A percentile compares a stretch with the other conserved stretches of the same genome.
These are phyloP conservation scores for Diaporthe vaccinii DNA, from an alignment of 2,329 filamentous ascomycete genomes.

Conservation along the genomic window DNA sequence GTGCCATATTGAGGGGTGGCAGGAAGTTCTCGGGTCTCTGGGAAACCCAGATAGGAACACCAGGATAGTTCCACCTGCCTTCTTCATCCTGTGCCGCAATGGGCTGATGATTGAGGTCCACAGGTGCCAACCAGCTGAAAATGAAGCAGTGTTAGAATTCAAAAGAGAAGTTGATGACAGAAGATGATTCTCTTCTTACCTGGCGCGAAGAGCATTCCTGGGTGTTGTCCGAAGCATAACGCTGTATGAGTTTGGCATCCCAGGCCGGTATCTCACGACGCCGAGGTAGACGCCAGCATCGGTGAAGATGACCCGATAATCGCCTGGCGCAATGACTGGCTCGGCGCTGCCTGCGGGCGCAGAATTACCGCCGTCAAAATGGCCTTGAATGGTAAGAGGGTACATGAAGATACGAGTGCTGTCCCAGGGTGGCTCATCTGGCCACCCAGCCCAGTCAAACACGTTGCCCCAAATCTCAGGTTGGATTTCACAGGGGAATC, in stretches of 20 bases:
- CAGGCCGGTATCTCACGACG: conserved; percentile 2
- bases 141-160: neutral
- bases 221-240: neutral
- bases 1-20: neutral
- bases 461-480: neutral
- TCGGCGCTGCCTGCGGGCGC: neutral
- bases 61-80: conserved; percentile 4
- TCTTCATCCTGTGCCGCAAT: neutral
- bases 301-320: conserved; percentile 11
- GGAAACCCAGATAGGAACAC: conserved; percentile 1
- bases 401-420: neutral
- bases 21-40: conserved; percentile 3
- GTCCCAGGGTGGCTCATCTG: neutral
- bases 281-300: neutral
- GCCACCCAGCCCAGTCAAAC: conserved; percentile 14
- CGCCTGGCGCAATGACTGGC: neutral
- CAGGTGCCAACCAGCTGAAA: conserved; percentile 11
- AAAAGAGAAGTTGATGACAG: too few relatives aligned
- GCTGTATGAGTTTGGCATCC: neutral
- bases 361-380: neutral
- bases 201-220: neutral
- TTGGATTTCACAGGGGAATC: neutral
- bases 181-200: neutral
- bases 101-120: neutral
- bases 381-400: conserved; percentile 17